Percentiles rank a stretch among this genome's conserved stretches.
Evolutionary conservation across 768 basidiomycete species (phyloP).

Genomic region (Solioccasus polychromus): DNA sequence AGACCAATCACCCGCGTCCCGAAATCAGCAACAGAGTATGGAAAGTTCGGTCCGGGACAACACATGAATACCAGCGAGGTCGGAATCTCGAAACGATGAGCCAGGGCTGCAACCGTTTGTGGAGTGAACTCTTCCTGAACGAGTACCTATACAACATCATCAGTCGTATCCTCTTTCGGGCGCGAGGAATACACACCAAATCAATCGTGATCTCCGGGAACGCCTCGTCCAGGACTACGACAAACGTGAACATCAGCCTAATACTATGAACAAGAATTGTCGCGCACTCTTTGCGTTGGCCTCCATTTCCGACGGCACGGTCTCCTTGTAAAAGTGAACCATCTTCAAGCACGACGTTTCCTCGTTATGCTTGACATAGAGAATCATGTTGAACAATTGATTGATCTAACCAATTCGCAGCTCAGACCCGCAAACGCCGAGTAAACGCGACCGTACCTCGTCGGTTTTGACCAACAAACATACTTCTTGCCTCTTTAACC

Average conservation of each 20-base stretch:
- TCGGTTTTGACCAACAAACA: slow-evolving; percentile 63
- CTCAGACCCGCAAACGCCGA: background rate
- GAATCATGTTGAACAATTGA: slow-evolving; percentile 57
- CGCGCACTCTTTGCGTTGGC: slow-evolving; percentile 62
- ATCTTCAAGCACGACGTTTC: slow-evolving; percentile 68
- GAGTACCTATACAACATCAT: slow-evolving; percentile 36
- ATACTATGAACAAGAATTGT: background rate
- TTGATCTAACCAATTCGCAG: slow-evolving; percentile 50
- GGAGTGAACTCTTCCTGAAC: slow-evolving; percentile 46
- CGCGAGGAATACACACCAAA: slow-evolving; percentile 36
- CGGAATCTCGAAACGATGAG: slow-evolving; percentile 47
- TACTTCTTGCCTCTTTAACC: slow-evolving; percentile 50
- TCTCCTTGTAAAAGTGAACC: slow-evolving; percentile 59
- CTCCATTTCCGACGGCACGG: slow-evolving; percentile 67
- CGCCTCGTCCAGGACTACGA: slow-evolving; percentile 54
- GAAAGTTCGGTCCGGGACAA: slow-evolving; percentile 49
- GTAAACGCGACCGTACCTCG: slow-evolving; percentile 62
- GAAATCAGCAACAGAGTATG: slow-evolving; percentile 45
- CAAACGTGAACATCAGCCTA: background rate
- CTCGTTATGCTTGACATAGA: slow-evolving; percentile 67
- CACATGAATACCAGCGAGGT: slow-evolving; percentile 61
- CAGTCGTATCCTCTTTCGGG: background rate
- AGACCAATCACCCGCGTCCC: slow-evolving; percentile 47
- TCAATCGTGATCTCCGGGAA: slow-evolving; percentile 67
- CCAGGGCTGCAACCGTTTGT: slow-evolving; percentile 45